Conservation (phyloP, 2,329 filamentous ascomycete species). For the Fusarium sp. region DNA sequence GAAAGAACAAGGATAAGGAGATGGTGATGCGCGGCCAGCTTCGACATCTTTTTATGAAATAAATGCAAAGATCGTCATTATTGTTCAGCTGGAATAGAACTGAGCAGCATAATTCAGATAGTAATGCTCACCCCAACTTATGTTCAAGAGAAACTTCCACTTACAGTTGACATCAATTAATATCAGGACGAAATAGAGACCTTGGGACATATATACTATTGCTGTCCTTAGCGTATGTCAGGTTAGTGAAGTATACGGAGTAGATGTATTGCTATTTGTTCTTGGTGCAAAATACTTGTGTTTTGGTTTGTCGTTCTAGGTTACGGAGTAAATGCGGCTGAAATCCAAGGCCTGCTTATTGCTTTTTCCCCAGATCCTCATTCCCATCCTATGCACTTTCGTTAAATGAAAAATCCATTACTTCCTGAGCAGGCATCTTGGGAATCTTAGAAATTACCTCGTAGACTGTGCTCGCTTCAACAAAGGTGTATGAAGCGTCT, state of each 20-base stretch:
- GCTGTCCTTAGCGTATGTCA: accelerated
- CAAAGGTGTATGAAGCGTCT: background rate
- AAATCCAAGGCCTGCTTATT: background rate
- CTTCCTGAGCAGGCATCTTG: no score
- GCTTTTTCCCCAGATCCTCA: background rate
- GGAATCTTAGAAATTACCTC: accelerated
- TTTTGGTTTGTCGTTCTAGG: background rate
- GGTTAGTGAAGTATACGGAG: background rate
- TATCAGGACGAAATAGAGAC: no score
- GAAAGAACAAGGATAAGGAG: background rate
- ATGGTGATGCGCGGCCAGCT: background rate
- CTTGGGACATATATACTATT: background rate
- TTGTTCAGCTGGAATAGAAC: no score
- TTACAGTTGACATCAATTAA: accelerated
- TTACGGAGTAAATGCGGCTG: background rate
- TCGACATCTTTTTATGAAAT: background rate
- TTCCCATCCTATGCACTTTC: accelerated
- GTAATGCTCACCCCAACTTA: no score
- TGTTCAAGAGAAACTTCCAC: accelerated
- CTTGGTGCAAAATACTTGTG: background rate
- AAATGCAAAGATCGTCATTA: background rate
- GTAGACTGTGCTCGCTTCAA: background rate
- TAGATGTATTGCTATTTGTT: background rate
- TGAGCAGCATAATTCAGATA: no score
- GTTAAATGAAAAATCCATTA: accelerated